Percentiles rank a stretch among this genome's conserved stretches.
phyloP scores from a whole-genome alignment of 2,329 filamentous ascomycete genomes.

The Hypoxylon sp. region DNA sequence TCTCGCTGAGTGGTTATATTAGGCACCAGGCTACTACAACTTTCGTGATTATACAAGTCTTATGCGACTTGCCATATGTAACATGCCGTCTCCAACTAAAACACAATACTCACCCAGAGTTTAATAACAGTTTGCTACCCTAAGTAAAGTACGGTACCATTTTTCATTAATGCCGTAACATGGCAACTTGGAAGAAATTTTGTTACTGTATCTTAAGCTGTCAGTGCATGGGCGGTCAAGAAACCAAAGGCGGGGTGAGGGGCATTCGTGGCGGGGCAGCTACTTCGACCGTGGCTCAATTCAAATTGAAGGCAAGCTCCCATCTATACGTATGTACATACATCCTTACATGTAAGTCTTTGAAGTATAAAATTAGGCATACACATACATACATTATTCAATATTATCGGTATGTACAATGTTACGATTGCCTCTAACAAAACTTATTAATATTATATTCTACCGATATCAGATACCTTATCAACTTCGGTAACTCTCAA shows the following conservation, averaged over 20 bases:
- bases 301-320: not conserved
- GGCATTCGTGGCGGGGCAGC: constrained; percentile 42
- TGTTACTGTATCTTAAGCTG: constrained; percentile 19
- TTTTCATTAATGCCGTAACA: constrained; percentile 27
- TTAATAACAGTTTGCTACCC: constrained; percentile 3
- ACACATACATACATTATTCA: no score
- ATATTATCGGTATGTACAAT: not conserved
- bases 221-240: constrained; percentile 35
- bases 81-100: not conserved
- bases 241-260: constrained; percentile 42
- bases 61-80: constrained; percentile 1
- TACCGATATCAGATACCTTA: not conserved
- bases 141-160: constrained; percentile 24
- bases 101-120: not conserved
- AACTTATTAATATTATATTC: not conserved
- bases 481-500: not conserved
- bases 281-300: constrained; percentile 7
- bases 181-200: constrained; percentile 20
- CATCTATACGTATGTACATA: not conserved
- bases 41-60: constrained; percentile 11
- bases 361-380: no score
- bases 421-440: not conserved
- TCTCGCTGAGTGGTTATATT: constrained; percentile 4
- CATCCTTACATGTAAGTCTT: not conserved
- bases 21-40: constrained; percentile 1